phyloP scores from a whole-genome alignment of 148 eudicot genomes.

The Hydrangea macrophylla region DNA sequence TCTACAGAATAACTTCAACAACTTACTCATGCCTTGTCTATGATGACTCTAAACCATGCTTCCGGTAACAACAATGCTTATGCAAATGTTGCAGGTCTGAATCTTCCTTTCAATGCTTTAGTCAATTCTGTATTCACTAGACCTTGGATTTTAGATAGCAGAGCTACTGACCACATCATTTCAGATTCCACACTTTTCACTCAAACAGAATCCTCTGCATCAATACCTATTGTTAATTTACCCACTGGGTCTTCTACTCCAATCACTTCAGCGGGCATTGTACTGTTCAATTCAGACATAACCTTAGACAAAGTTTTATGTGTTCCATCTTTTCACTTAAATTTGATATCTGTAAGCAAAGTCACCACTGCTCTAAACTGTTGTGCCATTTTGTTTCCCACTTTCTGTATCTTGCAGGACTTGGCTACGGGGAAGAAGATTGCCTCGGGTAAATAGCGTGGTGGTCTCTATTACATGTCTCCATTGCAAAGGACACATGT shows the following conservation, averaged over 20 bases:
- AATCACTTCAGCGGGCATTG: not conserved
- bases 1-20: not conserved
- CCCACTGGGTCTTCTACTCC: conserved; percentile 7
- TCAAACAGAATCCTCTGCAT: not conserved
- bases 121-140: conserved; percentile 6
- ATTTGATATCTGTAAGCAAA: too few relatives aligned
- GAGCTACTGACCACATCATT: conserved; percentile 19
- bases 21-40: not conserved
- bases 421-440: too few relatives aligned
- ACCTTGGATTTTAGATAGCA: conserved; percentile 15
- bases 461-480: not conserved
- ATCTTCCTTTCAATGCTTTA: not conserved
- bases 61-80: conserved; percentile 6
- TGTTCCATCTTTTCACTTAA: too few relatives aligned
- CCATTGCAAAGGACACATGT: too few relatives aligned
- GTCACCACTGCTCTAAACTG: too few relatives aligned
- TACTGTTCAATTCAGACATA: too few relatives aligned
- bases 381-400: too few relatives aligned
- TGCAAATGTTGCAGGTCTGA: conserved; percentile 2
- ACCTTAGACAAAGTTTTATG: too few relatives aligned
- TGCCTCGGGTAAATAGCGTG: not conserved
- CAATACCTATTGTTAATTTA: not conserved
- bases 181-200: conserved; percentile 8
- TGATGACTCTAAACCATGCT: not conserved
- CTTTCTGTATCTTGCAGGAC: too few relatives aligned